Conservation (phyloP, 495 filamentous ascomycete genomes). For the Talaromyces thailandensis region DNA sequence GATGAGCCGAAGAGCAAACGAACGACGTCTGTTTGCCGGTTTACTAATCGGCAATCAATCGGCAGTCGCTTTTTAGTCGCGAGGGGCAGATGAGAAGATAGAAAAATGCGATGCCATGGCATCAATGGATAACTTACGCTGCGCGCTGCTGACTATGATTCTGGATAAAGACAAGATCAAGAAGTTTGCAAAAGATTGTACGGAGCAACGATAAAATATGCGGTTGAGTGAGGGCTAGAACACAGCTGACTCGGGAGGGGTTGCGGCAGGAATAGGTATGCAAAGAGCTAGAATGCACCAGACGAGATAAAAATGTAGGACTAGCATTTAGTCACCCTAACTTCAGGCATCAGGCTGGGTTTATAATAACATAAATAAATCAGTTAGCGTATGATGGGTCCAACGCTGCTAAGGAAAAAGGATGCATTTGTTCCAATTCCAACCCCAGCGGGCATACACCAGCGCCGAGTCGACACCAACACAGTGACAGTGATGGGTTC, state of each 20-base stretch:
- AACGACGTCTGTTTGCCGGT: not conserved
- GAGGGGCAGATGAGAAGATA: not conserved
- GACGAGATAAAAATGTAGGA: not conserved
- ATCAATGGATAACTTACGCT: not conserved
- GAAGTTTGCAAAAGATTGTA: not conserved
- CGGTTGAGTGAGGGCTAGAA: constrained; percentile 2
- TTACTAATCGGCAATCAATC: not conserved
- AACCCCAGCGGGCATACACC: not conserved
- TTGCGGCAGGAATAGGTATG: not conserved
- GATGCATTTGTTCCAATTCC: not conserved
- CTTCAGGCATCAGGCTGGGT: not conserved
- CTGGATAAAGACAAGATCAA: not conserved
- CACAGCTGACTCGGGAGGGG: not conserved
- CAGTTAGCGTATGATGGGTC: not conserved
- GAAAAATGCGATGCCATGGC: not conserved
- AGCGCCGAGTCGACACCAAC: not conserved
- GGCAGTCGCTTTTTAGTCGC: not conserved
- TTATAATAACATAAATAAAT: not conserved
- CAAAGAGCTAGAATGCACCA: not conserved
- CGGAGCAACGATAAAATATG: not conserved
- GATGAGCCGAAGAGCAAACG: not conserved
- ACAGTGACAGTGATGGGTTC: not conserved
- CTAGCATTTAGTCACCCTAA: not conserved
- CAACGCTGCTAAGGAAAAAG: not conserved
- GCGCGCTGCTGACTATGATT: not conserved